phyloP scores from a whole-genome alignment of 805 yeast species.

The Candida boidinii region DNA sequence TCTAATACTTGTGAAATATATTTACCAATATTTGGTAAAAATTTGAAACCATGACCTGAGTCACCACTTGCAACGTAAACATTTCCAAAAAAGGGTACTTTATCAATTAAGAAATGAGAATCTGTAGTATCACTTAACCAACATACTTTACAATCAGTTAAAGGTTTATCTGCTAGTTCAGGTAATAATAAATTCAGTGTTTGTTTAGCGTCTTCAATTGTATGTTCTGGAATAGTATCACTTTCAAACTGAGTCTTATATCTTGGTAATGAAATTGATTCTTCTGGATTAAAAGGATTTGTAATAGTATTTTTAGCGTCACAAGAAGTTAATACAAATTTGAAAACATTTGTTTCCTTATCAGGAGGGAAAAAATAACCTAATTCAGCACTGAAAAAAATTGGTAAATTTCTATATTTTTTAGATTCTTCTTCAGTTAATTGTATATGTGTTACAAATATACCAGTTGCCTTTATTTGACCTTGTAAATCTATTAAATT shows the following conservation, averaged over 20 bases:
- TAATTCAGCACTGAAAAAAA: slow-evolving; percentile 31
- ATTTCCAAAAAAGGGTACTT: slow-evolving; percentile 19
- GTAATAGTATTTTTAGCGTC: slow-evolving; percentile 12
- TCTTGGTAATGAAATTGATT: slow-evolving; percentile 22
- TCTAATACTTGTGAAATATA: slow-evolving; percentile 24
- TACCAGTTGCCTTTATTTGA: slow-evolving; percentile 28
- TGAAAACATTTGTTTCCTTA: slow-evolving; percentile 23
- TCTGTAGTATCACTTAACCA: slow-evolving; percentile 25
- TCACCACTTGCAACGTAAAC: slow-evolving; percentile 32
- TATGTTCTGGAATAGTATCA: slow-evolving; percentile 24
- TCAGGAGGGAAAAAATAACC: slow-evolving; percentile 45
- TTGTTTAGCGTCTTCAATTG: slow-evolving; percentile 5
- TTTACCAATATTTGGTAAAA: slow-evolving; percentile 32
- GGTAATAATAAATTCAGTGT: slow-evolving; percentile 25
- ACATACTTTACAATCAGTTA: slow-evolving; percentile 9
- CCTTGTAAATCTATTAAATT: slow-evolving; percentile 20
- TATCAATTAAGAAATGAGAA: slow-evolving; percentile 28
- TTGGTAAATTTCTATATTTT: slow-evolving; percentile 28
- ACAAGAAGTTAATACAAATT: slow-evolving; percentile 26
- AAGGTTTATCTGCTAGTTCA: slow-evolving; percentile 18
- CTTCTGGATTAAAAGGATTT: slow-evolving; percentile 19
- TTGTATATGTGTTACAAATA: slow-evolving; percentile 28
- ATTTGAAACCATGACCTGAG: slow-evolving; percentile 34
- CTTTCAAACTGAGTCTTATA: slow-evolving; percentile 19
- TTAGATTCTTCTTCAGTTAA: slow-evolving; percentile 26